Base-by-base conservation (phyloP, 129 eudicot species). In the Flaveria brownii region DNA sequence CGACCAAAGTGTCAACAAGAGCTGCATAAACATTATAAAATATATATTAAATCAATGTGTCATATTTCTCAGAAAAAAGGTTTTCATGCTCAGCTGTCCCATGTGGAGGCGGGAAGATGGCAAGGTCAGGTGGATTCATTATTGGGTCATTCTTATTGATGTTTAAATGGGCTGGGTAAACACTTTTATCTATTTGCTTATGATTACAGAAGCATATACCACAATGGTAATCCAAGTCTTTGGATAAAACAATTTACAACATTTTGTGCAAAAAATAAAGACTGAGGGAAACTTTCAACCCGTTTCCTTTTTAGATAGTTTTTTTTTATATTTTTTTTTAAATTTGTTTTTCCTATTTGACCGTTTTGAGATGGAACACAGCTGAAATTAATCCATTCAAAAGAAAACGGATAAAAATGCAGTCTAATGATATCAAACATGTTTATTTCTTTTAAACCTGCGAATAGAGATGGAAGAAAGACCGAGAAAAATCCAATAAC, bases 1-100 rank as follows among this genome's bases (percentile, higher is more conserved):
- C 85, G 65, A 95, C 86, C 87, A 95, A 83, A 25, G 94, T 60
- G 69, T 95, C 99, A 36, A 95, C 97, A 75, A 95, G 96, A 52
- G 91, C 99, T 95, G 81, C 87, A 83, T 42, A 76, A 15, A 59
- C 22, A 78, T 50, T 76, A 51, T 50, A 33, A 15, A 15, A 45
- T 50, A 12, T 63, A 14, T 22, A 45, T 33, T 20, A 36, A 26
- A 61, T 63, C 69, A 14, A 42, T 59, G 41, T 74, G 14, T 8
- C 46, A 74, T n/a, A 45, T 23, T 43, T 60, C 17, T 42, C 78
- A 74, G 6, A 55, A 33, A 30, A 11, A 2, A 50, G 5, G 9
- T 63, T 28, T 52, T 4, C 18, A 54, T 17, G 17, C 39, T 52
- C n/a, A 42, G 39, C 39, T 17, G 60, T 71, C 51, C 36, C 28